Evolutionary conservation across 495 filamentous ascomycete genomes (phyloP), one percentile per base, ranked within the genome.

Genomic region (Parathielavia appendiculata): DNA sequence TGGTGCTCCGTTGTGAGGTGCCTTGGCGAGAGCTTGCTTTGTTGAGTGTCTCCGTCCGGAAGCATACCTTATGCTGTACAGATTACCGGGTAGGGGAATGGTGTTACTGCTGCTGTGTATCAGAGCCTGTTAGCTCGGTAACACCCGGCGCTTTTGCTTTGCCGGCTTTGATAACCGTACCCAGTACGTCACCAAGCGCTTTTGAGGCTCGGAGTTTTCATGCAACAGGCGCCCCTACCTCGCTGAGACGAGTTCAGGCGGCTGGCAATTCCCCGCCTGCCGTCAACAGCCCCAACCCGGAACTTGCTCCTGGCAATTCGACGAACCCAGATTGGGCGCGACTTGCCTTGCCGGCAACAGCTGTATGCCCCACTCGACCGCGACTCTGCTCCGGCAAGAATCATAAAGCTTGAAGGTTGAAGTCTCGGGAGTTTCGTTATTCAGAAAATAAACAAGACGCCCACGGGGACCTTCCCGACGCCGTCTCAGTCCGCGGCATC

Each of bases 291-390:
- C 35, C 36, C 35, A 11, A 32, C 7, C 22, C 50, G 23, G 26
- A 16, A 45, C 35, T 35, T 30, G 4, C 40, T 50, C 45, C 59
- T 52, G 63, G 49, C 63, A 67, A 57, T 63, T 65, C n/a, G 53
- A 52, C 53, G 35, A 45, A 39, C 34, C 36, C 46, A 57, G 45
- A 63, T 60, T 66, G 50, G 64, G 32, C 43, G 32, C 39, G 43
- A 23, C 22, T 59, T 69, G 66, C 64, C 66, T 61, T 68, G 65
- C 48, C 65, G 63, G 67, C 65, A 66, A 68, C 48, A 51, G 17
- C 20, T 41, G 32, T 1, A 38, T 32, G 52, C 59, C 66, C 59
- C 54, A 63, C 60, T 57, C 13, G 13, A 50, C 16, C 26, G 35
- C 51, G 53, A 63, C 56, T 45, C 54, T 58, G 57, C 53, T 58